Evolutionary conservation across 306 rosid species (phyloP), one percentile per base, ranked within the genome.

Genomic region (Boehmeria nivea): DNA sequence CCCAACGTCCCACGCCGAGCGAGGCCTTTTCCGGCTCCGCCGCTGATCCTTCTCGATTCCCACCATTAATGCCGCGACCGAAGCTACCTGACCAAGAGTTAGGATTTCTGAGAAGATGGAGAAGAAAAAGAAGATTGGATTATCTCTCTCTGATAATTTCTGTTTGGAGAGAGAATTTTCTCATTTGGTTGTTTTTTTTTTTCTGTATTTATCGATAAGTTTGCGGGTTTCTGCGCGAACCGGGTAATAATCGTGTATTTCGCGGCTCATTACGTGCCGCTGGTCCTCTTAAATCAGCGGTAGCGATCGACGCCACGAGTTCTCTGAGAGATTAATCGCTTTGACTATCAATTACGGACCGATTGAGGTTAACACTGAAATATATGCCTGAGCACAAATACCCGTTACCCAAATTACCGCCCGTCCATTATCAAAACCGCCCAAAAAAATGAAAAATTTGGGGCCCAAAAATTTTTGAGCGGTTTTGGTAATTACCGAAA

Each of bases 1-100:
- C 18, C 85, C 78, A 6, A 65, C 77, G 72, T 89, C 97, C 95
- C 97, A 83, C 0, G 84, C 72, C 20, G 83, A 75, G 46, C 97
- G 86, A 65, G 94, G 88, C 33, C 97, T 78, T 74, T 89, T 89
- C 40, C 86, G 66, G 8, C 68, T 73, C 64, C 87, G 83, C 31
- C 60, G 57, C 24, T 75, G 59, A 23, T 76, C 89, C 65, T 73
- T 73, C 66, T 79, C 85, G 8, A 69, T 9, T 74, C 67, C 76
- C 59, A 73, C 47, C 85, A 73, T 71, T 54, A n/a, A 40, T 40
- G 38, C 55, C 55, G 34, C n/a, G 24, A 21, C 10, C 40, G 39
- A 26, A 33, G 40, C 34, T 12, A 14, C 19, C 46, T 40, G 36
- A 40, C 16, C 10, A 36, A n/a, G 23, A 55, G 13, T 36, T 55